These are phyloP conservation scores for Colletotrichum viniferum DNA, from an alignment of 2,329 filamentous ascomycete genomes.

Conservation along the genomic window DNA sequence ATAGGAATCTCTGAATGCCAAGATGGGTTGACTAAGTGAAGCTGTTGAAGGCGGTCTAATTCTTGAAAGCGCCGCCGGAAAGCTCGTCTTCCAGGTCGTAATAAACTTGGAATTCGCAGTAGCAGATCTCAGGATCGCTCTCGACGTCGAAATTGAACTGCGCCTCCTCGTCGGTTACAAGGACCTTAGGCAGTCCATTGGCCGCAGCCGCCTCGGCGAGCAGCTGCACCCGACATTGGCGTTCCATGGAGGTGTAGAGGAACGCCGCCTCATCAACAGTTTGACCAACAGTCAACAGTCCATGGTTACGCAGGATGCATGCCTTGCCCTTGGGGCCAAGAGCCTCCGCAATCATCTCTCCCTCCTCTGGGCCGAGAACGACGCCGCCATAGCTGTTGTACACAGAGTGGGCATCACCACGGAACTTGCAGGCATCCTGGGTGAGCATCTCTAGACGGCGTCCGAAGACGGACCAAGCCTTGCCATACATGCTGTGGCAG, in stretches of 20 bases:
- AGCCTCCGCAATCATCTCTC: constrained; percentile 63
- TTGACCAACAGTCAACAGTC: constrained; percentile 68
- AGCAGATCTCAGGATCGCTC: constrained; percentile 23
- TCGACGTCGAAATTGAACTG: constrained; percentile 32
- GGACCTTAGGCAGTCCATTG: constrained; percentile 34
- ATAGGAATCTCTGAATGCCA: not conserved
- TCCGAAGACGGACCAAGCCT: constrained; percentile 70
- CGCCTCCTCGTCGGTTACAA: constrained; percentile 47
- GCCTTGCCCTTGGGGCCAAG: constrained; percentile 63
- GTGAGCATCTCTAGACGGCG: constrained; percentile 70
- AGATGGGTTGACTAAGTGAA: not conserved
- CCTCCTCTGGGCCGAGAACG: constrained; percentile 66
- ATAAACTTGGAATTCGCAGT: constrained; percentile 25
- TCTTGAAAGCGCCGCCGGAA: constrained; percentile 15
- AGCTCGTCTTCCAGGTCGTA: constrained; percentile 22
- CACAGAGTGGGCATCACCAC: constrained; percentile 64
- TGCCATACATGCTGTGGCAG: constrained; percentile 66
- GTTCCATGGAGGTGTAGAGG: constrained; percentile 70
- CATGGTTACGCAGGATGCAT: constrained; percentile 72
- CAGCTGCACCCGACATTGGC: constrained; percentile 70
- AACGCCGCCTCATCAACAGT: constrained; percentile 79
- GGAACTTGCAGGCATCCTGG: constrained; percentile 68
- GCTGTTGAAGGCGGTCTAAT: not conserved
- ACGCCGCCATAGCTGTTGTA: constrained; percentile 61
- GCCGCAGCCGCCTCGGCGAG: constrained; percentile 56